These are phyloP conservation scores for Boletus sp. DNA, from an alignment of 1,284 basidiomycete species.

Conservation along the genomic window DNA sequence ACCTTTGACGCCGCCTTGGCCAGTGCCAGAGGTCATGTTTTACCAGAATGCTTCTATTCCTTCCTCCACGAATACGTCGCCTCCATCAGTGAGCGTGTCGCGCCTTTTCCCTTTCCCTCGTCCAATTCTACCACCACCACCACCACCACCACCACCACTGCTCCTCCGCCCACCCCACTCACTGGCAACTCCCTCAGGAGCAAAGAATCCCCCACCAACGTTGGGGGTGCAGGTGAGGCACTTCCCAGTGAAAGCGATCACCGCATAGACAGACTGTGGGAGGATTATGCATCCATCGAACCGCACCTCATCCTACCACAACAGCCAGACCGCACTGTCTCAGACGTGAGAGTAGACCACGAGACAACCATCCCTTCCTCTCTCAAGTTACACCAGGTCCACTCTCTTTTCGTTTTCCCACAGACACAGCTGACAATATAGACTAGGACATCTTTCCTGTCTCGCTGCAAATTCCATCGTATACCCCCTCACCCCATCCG, in stretches of 20 bases:
- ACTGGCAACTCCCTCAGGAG: slow-evolving; percentile 19
- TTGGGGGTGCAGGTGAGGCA: slow-evolving; percentile 39
- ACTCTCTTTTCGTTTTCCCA: slow-evolving; percentile 3
- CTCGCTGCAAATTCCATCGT: slow-evolving; percentile 71
- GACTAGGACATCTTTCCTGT: slow-evolving; percentile 74
- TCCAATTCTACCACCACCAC: slow-evolving; percentile 30
- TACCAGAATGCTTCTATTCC: slow-evolving; percentile 92
- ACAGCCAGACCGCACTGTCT: slow-evolving; percentile 43
- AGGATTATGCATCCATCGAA: slow-evolving; percentile 77
- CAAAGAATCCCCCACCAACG: slow-evolving; percentile 26
- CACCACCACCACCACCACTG: slow-evolving; percentile 3
- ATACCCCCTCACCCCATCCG: slow-evolving; percentile 49
- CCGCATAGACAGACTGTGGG: slow-evolving; percentile 75
- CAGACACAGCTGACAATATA: slow-evolving; percentile 4
- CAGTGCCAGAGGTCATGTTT: slow-evolving; percentile 73
- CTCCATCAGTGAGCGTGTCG: slow-evolving; percentile 70
- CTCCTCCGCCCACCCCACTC: slow-evolving; percentile 30
- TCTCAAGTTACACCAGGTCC: slow-evolving; percentile 63
- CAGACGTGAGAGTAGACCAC: slow-evolving; percentile 57
- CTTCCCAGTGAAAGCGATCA: slow-evolving; percentile 77
- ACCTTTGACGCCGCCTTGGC: slow-evolving; percentile 84
- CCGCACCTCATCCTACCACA: slow-evolving; percentile 59
- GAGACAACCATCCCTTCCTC: slow-evolving; percentile 34
- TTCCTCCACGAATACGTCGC: slow-evolving; percentile 90
- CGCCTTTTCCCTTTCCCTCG: slow-evolving; percentile 43